These are phyloP conservation scores for Lentithecium fluviatile DNA, from an alignment of 495 filamentous ascomycete species.

Conservation along the genomic window DNA sequence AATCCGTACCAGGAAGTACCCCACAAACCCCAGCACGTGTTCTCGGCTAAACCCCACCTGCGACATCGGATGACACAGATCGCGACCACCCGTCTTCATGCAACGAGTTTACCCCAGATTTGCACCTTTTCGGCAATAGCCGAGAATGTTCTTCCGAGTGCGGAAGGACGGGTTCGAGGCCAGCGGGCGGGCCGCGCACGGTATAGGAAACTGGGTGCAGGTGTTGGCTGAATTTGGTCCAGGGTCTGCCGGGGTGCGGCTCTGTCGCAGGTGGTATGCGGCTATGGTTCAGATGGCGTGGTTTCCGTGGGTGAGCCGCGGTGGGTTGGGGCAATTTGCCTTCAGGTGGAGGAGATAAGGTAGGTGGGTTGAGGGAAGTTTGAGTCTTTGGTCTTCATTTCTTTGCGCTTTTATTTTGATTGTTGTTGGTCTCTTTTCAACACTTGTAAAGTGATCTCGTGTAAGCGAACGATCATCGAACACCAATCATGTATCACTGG, in stretches of 20 bases:
- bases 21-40: conserved; percentile 8
- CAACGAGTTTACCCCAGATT: conserved; percentile 35
- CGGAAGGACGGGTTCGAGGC: neutral
- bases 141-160: conserved; percentile 22
- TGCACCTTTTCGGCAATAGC: conserved; percentile 15
- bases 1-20: conserved; percentile 23
- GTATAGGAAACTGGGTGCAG: neutral
- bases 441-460: neutral
- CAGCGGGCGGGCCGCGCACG: neutral
- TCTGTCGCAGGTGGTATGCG: conserved; percentile 27
- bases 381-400: conserved; percentile 10
- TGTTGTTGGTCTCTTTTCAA: neutral
- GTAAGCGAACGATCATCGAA: neutral
- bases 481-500: conserved; percentile 18
- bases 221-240: neutral
- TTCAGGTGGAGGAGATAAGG: conserved; percentile 1
- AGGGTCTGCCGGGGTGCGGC: conserved; percentile 30
- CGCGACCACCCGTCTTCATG: conserved; percentile 15
- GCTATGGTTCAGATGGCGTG: conserved; percentile 16
- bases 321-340: conserved; percentile 25
- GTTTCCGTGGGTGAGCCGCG: neutral
- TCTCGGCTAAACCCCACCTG: conserved; percentile 25
- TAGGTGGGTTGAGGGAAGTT: neutral
- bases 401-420: neutral
- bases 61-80: conserved; percentile 23